Evolutionary conservation across 352 stramenopile genomes (phyloP), one percentile per base, ranked within the genome.

Genomic region (Globisporangium cederbergense): DNA sequence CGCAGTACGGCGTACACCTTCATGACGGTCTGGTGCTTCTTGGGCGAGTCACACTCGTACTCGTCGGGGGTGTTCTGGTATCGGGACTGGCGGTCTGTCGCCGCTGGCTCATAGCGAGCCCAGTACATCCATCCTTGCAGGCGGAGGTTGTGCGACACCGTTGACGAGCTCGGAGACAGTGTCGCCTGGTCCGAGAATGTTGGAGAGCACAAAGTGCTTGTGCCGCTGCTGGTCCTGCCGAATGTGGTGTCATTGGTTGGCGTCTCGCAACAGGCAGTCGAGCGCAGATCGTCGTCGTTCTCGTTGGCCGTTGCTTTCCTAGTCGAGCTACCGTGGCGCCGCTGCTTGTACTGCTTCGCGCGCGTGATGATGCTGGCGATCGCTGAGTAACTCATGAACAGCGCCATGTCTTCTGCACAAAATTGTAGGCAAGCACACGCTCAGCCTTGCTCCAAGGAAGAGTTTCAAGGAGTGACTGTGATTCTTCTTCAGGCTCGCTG

Each of bases 91-190:
- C n/a, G 56, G 3, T 45, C 22, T 43, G 16, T 11, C 4, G 51
- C 22, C 22, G 47, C 54, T 11, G 34, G 42, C 18, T 76, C 68
- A 38, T 59, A 66, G 16, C 71, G 71, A 20, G 61, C 66, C 74
- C 74, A 81, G 65, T 74, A 81, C 74, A 81, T 81, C 74, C 74
- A 81, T 22, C 64, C 68, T 49, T 78, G 63, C 13, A 76, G 30
- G 1, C 68, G 71, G 3, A 71, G 55, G 45, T 74, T 75, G 13
- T 66, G 68, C 20, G 64, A 40, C 20, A 54, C 38, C 28, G 55
- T 40, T 9, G 62, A 64, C 25, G 55, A 46, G 9, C 30, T 38
- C n/a, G 46, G 36, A 0, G 62, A 67, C 18, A 28, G 56, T 9
- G 32, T n/a, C 46, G 28, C 20, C 3, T 32, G 10, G 18, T 36